A percentile compares a stretch with the other conserved stretches of the same genome.
Conservation (phyloP, 2,329 filamentous ascomycete species). For the Aspergillus persii region DNA sequence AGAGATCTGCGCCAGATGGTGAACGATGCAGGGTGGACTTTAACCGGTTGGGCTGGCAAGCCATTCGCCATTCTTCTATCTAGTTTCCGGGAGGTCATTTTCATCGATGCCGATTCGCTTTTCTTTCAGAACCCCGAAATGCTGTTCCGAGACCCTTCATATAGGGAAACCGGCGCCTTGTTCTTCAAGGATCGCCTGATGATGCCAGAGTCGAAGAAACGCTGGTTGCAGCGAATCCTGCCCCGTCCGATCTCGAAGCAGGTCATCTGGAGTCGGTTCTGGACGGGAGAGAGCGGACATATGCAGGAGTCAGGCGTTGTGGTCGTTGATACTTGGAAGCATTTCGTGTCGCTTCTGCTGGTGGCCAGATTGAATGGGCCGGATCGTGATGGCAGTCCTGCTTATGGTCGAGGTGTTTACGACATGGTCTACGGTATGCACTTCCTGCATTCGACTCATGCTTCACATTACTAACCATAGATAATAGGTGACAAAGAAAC, state of each 20-base stretch:
- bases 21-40: conserved; percentile 44
- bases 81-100: conserved; percentile 48
- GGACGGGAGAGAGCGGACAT: conserved; percentile 18
- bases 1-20: conserved; percentile 47
- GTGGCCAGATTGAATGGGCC: conserved; percentile 37
- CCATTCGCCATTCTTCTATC: conserved; percentile 48
- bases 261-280: conserved; percentile 31
- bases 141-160: conserved; percentile 45
- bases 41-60: conserved; percentile 49
- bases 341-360: conserved; percentile 45
- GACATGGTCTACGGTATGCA: conserved; percentile 47
- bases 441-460: background rate
- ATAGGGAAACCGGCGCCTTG: conserved; percentile 43
- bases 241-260: conserved; percentile 44
- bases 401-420: conserved; percentile 42
- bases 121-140: conserved; percentile 45
- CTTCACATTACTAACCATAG: background rate
- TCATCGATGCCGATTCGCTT: conserved; percentile 48
- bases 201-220: conserved; percentile 36
- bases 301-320: conserved; percentile 49
- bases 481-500: conserved; percentile 49
- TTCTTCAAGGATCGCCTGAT: conserved; percentile 50
- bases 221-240: conserved; percentile 44
- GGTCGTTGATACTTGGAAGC: conserved; percentile 48
- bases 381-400: conserved; percentile 43